Conservation (phyloP, 306 rosid genomes). For the Canavalia gladiata region DNA sequence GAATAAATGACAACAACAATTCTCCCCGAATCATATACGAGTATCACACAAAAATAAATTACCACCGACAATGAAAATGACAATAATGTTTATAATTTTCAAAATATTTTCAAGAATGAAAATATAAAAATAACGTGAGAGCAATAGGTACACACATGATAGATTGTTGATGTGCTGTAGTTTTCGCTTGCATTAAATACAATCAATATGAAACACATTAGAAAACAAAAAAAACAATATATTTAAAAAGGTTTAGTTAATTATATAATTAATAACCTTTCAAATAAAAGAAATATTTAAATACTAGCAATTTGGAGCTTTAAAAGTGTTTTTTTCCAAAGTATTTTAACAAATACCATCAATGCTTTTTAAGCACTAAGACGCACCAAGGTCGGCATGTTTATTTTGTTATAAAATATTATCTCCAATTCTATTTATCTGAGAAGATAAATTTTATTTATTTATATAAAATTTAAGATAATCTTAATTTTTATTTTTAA, state of each 20-base stretch:
- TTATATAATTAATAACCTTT: background rate
- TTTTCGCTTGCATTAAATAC: constrained; percentile 1
- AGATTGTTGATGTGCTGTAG: background rate
- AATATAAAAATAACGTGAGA: background rate
- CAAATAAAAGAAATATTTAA: background rate
- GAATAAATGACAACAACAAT: constrained; percentile 41
- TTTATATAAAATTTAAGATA: no score
- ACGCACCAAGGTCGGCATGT: background rate
- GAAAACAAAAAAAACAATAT: background rate
- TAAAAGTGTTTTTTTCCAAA: background rate
- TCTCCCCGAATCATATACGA: constrained; percentile 4
- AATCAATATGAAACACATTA: background rate
- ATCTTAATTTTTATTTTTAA: no score
- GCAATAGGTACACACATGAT: background rate
- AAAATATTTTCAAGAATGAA: background rate
- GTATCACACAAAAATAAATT: constrained; percentile 14
- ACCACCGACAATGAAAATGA: constrained; percentile 36
- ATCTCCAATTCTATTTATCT: background rate
- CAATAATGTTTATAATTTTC: constrained; percentile 10
- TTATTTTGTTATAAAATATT: constrained; percentile 4
- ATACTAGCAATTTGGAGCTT: background rate
- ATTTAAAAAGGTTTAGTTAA: background rate
- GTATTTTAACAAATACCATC: background rate
- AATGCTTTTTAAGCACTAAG: background rate
- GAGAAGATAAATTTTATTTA: no score